These are phyloP conservation scores for Trametes villosa DNA, from an alignment of 768 basidiomycete genomes.

Conservation along the genomic window DNA sequence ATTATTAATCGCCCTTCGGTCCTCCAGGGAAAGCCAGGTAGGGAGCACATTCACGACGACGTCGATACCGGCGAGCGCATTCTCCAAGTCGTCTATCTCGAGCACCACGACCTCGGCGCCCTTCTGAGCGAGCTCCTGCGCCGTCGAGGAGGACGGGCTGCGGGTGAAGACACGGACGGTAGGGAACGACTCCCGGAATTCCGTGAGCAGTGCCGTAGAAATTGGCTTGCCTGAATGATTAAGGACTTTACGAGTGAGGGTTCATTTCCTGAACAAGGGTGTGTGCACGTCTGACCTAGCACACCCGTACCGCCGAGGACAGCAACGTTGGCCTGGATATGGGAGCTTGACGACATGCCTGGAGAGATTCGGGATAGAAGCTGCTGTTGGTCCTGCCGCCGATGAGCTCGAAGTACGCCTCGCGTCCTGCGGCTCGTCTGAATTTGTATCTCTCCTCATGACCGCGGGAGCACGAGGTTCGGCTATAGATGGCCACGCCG, in stretches of 20 bases:
- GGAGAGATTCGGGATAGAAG: no score
- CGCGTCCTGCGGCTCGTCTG: no score
- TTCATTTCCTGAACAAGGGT: no score
- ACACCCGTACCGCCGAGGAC: constrained; percentile 6
- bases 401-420: no score
- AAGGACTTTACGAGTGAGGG: neutral
- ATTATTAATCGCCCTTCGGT: constrained; percentile 4
- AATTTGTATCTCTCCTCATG: no score
- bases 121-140: constrained; percentile 17
- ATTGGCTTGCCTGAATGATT: constrained; percentile 10
- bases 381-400: no score
- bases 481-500: no score
- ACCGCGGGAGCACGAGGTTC: no score
- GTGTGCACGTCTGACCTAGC: neutral
- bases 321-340: neutral
- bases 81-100: neutral
- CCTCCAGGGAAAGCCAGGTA: neutral
- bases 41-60: constrained; percentile 25
- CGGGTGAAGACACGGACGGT: constrained; percentile 23
- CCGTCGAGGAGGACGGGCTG: constrained; percentile 12
- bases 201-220: constrained; percentile 17
- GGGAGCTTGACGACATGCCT: constrained; percentile 5
- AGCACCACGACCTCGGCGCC: constrained; percentile 25
- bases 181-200: constrained; percentile 20
- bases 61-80: constrained; percentile 27